Conservation (phyloP, 2,329 filamentous ascomycete species). For the Thielaviopsis punctulata region DNA sequence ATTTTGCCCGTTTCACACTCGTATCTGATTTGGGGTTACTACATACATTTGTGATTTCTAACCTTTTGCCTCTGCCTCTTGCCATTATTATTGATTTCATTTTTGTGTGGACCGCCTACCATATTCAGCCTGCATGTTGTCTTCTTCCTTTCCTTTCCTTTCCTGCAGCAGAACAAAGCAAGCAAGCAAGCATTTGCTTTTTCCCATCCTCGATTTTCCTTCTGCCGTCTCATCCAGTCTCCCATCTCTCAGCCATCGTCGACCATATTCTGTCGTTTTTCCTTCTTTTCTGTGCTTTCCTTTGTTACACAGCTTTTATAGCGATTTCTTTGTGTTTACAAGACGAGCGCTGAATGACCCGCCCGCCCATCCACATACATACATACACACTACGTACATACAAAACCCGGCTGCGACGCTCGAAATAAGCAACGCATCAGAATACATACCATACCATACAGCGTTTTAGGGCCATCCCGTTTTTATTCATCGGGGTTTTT, state of each 20-base stretch:
- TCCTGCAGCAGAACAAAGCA: too few species aligned
- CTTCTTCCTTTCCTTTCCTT: neutral
- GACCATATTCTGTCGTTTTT: neutral
- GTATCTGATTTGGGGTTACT: too few species aligned
- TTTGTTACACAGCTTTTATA: neutral
- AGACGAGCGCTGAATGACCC: neutral
- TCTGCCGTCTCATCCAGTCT: neutral
- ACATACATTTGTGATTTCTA: too few species aligned
- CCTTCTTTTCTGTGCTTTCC: neutral
- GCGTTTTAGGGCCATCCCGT: too few species aligned
- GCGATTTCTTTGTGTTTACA: neutral
- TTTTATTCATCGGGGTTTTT: too few species aligned
- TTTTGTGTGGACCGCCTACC: neutral
- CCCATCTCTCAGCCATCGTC: neutral
- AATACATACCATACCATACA: too few species aligned
- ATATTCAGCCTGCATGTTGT: neutral
- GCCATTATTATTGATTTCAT: neutral
- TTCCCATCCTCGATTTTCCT: neutral
- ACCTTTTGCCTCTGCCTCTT: neutral
- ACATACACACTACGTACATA: neutral
- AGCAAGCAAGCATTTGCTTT: too few species aligned
- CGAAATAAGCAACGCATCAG: neutral
- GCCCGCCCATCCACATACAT: neutral
- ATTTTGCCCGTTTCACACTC: too few species aligned
- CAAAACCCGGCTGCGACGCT: neutral